Evolutionary conservation across 768 basidiomycete genomes (phyloP), one percentile per base, ranked within the genome.

Genomic region (Lactarius tabidus): DNA sequence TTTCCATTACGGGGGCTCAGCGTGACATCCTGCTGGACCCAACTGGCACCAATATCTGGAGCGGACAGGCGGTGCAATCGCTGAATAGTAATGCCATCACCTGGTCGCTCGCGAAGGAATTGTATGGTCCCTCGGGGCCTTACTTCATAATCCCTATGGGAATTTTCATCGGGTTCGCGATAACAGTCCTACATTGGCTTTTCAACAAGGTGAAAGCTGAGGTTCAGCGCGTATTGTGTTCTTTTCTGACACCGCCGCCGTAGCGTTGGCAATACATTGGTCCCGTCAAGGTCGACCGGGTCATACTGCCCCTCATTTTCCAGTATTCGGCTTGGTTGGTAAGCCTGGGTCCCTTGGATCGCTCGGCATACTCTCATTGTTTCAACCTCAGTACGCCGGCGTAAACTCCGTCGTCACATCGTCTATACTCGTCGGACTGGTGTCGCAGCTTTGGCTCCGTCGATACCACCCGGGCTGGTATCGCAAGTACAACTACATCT

Each of bases 401-500:
- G 80, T 85, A 65, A 88, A 80, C 71, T 86, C 85, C 0, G 75
- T 78, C 1, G 67, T 81, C 57, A 77, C 77, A 2, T 81, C 81
- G 5, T 79, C 85, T 59, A 73, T 83, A 60, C 73, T 87, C 17
- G 59, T 66, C 36, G 87, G 81, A 36, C 70, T 89, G 63, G 66
- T 81, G 41, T 87, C 87, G 1, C 88, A 89, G 62, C 71, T 82
- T 38, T 70, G 69, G 69, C 26, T 68, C 33, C 60, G 69, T 23
- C 57, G 59, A 36, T 65, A 65, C 59, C 59, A 68, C 36, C 69
- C 69, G 12, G 67, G 80, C 17, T 90, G 87, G 87, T 90, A 86
- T 74, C 81, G 82, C 70, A 78, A 78, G 69, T 86, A 86, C 72
- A 87, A 88, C 71, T 87, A 86, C 70, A 82, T 87, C 43, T 74